These are phyloP conservation scores for Fonsecaea pugnacius DNA, from an alignment of 2,329 filamentous ascomycete species.

Conservation along the genomic window DNA sequence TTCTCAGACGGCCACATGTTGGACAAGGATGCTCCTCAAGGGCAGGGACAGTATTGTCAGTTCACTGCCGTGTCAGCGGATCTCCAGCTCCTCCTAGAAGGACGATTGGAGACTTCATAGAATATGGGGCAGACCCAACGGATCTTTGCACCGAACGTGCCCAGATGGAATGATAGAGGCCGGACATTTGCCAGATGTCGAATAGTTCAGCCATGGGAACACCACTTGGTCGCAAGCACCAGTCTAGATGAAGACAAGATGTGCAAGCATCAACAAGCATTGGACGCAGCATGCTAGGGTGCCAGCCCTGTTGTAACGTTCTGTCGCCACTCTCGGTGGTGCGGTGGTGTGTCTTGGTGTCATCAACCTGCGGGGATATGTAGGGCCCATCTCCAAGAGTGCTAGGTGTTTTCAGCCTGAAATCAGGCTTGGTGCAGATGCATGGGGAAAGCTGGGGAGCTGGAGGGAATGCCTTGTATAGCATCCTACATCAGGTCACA, in stretches of 20 bases:
- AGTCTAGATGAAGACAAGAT: conserved; percentile 23
- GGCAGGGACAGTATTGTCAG: not conserved
- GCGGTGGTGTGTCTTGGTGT: not conserved
- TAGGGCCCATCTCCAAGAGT: conserved; percentile 10
- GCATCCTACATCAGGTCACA: not conserved
- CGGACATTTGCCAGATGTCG: conserved; percentile 24
- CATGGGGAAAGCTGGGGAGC: conserved; percentile 8
- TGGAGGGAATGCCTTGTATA: not conserved
- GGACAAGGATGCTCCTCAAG: conserved; percentile 15
- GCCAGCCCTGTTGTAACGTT: conserved; percentile 23
- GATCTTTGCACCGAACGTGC: conserved; percentile 3
- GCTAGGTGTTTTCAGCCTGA: conserved; percentile 27
- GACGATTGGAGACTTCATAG: conserved; percentile 15
- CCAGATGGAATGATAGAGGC: not conserved
- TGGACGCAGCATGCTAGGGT: not conserved
- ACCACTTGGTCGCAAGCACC: conserved; percentile 9
- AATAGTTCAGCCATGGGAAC: conserved; percentile 14
- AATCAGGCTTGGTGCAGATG: not conserved
- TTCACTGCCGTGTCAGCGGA: conserved; percentile 19
- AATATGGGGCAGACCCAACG: conserved; percentile 7
- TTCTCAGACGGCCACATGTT: conserved; percentile 22
- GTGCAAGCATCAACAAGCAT: conserved; percentile 23
- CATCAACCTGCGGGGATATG: conserved; percentile 19
- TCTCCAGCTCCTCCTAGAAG: conserved; percentile 20
- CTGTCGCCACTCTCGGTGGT: conserved; percentile 14